Evolutionary conservation across 441 rosid species (phyloP), one percentile per base, ranked within the genome.

Genomic region (Biscutella laevigata): DNA sequence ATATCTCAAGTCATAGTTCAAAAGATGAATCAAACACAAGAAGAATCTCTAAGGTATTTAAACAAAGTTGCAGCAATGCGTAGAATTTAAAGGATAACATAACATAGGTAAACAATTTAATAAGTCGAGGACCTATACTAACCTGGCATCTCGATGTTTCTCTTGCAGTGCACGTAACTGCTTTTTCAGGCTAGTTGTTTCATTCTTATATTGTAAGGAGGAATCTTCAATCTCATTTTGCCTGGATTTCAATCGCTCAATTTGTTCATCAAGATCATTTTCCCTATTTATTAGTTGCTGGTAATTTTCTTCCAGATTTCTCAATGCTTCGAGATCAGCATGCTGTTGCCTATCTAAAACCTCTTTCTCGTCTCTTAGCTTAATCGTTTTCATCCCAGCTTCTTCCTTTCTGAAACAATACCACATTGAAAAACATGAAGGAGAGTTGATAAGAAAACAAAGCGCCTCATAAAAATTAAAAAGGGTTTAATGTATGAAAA

Each of bases 281-380:
- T 75, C 86, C 60, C 99, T 71, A 68, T 80, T 84, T 61, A 69
- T 80, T 75, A 94, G 53, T 64, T 89, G 97, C 71, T 82, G 99
- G 57, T 83, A 76, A 70, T 86, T 94, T 83, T 84, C 99, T 79
- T 86, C 96, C 73, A 86, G 76, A 75, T 89, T 89, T 76, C 83
- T 86, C 59, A 71, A 79, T 51, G 84, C 94, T 79, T 94, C 99
- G 44, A 75, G 79, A 72, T 89, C 91, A 66, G 95, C 78, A 75
- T 83, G 90, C 14, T 84, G 97, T 54, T 94, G 96, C 84, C 95
- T 83, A 43, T 89, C 96, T 47, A 89, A 72, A 63, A 89, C 94
- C 83, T 94, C 99, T 59, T 94, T 84, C 73, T 94, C 95, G 74
- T 89, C 97, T 73, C 88, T 83, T 46, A 89, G 76, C 80, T 80